Evolutionary conservation across 1,139 yeast genomes (phyloP).

Genomic region (Saccharomyces hybrid): DNA sequence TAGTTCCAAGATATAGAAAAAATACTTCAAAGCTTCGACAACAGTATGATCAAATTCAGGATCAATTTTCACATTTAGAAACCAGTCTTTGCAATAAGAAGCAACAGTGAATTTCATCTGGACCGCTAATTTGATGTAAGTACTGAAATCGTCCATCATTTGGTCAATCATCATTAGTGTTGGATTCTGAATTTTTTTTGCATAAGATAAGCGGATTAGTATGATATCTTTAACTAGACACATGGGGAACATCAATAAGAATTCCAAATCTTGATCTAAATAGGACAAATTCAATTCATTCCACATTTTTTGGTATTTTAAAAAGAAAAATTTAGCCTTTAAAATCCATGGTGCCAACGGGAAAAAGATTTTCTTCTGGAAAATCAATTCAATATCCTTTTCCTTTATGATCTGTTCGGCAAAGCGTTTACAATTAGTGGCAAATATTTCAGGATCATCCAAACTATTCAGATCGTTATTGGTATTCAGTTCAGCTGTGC

Average conservation of each 20-base stretch:
- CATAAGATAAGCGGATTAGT: conserved; percentile 65
- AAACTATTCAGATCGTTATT: conserved; percentile 15
- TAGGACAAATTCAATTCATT: conserved; percentile 69
- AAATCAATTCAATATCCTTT: conserved; percentile 71
- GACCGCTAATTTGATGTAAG: conserved; percentile 68
- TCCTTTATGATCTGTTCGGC: conserved; percentile 85
- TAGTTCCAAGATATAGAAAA: conserved; percentile 60
- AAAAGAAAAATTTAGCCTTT: conserved; percentile 67
- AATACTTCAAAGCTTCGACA: conserved; percentile 65
- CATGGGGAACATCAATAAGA: conserved; percentile 72
- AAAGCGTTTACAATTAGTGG: conserved; percentile 51
- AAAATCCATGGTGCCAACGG: conserved; percentile 46
- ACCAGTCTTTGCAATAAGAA: conserved; percentile 72
- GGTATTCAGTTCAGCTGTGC: conserved; percentile 30
- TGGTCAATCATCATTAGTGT: conserved; percentile 96
- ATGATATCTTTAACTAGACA: conserved; percentile 75
- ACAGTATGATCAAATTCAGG: conserved; percentile 64
- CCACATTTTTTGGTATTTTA: conserved; percentile 54
- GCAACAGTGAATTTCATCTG: conserved; percentile 67
- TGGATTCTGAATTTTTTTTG: conserved; percentile 72
- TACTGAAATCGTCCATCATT: conserved; percentile 77
- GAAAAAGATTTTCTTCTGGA: conserved; percentile 39
- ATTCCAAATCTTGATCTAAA: conserved; percentile 52
- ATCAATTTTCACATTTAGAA: conserved; percentile 58
- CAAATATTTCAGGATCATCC: conserved; percentile 5